Conservation (phyloP, 2,329 filamentous ascomycete species). For the Emergomyces pasteurianus region DNA sequence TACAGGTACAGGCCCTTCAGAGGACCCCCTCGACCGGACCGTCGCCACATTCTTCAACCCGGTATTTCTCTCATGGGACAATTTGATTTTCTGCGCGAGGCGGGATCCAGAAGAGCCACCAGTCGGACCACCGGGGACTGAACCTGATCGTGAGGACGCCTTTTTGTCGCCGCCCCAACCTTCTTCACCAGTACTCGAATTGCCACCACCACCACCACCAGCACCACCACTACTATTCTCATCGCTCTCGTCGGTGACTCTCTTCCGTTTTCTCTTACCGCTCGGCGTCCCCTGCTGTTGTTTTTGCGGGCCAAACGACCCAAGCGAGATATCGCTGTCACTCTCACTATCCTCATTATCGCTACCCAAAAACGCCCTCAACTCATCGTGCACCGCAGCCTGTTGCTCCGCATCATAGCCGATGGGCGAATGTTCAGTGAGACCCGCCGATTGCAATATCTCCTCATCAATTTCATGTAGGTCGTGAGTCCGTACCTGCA, state of each 20-base stretch:
- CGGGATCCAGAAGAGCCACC: constrained; percentile 16
- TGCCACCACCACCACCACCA: too few species aligned
- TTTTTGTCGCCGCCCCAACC: constrained; percentile 17
- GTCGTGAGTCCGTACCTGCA: constrained; percentile 25
- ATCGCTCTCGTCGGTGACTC: constrained; percentile 17
- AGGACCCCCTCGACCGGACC: constrained; percentile 11
- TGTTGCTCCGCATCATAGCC: constrained; percentile 53
- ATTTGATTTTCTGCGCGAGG: constrained; percentile 29
- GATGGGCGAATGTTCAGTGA: constrained; percentile 38
- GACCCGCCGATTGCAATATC: constrained; percentile 39
- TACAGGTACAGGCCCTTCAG: background rate
- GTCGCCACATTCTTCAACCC: constrained; percentile 27
- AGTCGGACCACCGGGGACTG: background rate
- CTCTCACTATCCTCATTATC: constrained; percentile 25
- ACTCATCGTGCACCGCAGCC: constrained; percentile 55
- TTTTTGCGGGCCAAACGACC: constrained; percentile 19
- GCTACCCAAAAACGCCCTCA: constrained; percentile 55
- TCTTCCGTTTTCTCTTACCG: constrained; percentile 26
- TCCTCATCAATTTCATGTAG: constrained; percentile 32
- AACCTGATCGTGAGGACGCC: constrained; percentile 12
- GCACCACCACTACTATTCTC: too few species aligned
- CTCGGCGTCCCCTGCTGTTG: constrained; percentile 13
- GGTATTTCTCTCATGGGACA: constrained; percentile 30
- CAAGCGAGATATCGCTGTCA: constrained; percentile 17
- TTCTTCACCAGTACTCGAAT: constrained; percentile 25